Evolutionary conservation across 352 stramenopile genomes (phyloP).

Genomic region (Blastocystis sp.): DNA sequence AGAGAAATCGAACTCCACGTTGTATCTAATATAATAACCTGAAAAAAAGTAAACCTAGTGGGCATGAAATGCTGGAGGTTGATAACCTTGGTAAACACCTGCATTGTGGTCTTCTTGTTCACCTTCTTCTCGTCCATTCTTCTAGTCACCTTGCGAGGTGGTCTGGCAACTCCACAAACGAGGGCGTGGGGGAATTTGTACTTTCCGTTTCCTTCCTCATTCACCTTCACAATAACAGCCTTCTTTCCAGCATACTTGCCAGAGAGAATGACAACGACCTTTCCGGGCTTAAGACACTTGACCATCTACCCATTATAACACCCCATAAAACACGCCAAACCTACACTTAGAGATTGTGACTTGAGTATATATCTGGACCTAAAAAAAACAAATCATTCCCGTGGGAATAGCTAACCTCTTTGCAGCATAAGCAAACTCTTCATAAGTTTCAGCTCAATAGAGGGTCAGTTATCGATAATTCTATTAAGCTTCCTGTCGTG

Average conservation of each 20-base stretch:
- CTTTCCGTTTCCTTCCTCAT: constrained; percentile 56
- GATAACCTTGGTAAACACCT: constrained; percentile 62
- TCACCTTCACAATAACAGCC: constrained; percentile 64
- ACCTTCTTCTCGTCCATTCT: constrained; percentile 59
- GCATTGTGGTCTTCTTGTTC: constrained; percentile 55
- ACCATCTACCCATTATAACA: constrained; percentile 29
- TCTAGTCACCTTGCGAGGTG: constrained; percentile 61
- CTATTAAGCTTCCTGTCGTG: background rate
- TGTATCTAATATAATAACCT: constrained; percentile 18
- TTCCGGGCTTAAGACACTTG: constrained; percentile 63
- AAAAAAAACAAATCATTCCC: background rate
- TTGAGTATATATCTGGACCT: constrained; percentile 28
- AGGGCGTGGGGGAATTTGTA: constrained; percentile 62
- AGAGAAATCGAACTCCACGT: constrained; percentile 49
- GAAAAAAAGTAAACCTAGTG: constrained; percentile 2
- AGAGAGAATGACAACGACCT: constrained; percentile 62
- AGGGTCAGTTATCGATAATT: background rate
- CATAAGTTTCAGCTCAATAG: background rate
- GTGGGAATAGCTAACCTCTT: background rate
- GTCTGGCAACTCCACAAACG: constrained; percentile 50
- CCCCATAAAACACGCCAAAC: background rate
- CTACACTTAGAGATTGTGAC: background rate
- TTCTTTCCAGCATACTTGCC: constrained; percentile 64
- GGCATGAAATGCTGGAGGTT: constrained; percentile 65
- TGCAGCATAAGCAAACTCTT: background rate